Percentiles rank a stretch among this genome's conserved stretches.
Evolutionary conservation across 73 alveolate species (phyloP).

Genomic region (Tetrahymena malaccensis): DNA sequence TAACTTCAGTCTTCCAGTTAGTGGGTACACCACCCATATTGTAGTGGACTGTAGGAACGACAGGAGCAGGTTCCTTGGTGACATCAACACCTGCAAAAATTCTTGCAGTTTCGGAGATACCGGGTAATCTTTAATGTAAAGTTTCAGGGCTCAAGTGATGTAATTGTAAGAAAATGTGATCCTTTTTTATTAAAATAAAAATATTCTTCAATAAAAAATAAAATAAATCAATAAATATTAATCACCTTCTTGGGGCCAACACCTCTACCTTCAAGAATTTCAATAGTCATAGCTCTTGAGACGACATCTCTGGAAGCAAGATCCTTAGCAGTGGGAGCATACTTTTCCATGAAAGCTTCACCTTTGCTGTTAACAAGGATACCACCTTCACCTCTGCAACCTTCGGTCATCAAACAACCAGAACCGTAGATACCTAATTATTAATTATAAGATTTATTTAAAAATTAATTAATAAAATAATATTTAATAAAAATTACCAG

Average conservation of each 20-base stretch:
- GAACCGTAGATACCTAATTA: slow-evolving; percentile 84
- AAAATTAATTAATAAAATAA: not conserved
- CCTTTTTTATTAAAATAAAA: slow-evolving; percentile 53
- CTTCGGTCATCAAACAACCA: slow-evolving; percentile 96
- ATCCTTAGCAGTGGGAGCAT: slow-evolving; percentile 66
- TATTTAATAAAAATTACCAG: slow-evolving; percentile 15
- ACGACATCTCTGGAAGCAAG: slow-evolving; percentile 96
- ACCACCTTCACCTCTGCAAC: slow-evolving; percentile 98
- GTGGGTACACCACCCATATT: slow-evolving; percentile 99
- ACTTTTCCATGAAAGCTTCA: slow-evolving; percentile 87
- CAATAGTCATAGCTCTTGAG: slow-evolving; percentile 92
- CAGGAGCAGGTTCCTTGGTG: slow-evolving; percentile 95
- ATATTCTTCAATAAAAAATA: not conserved
- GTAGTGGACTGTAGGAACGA: slow-evolving; percentile 98
- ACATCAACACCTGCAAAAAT: slow-evolving; percentile 97
- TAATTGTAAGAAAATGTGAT: slow-evolving; percentile 81
- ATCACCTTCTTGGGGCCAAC: slow-evolving; percentile 58
- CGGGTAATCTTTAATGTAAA: slow-evolving; percentile 88
- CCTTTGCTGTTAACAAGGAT: slow-evolving; percentile 80
- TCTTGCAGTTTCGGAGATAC: slow-evolving; percentile 91
- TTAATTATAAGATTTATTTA: not conserved
- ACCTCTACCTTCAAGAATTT: slow-evolving; percentile 58
- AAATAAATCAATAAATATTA: no score
- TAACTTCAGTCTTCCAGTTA: slow-evolving; percentile 84
- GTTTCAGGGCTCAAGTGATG: slow-evolving; percentile 90